phyloP scores from a whole-genome alignment of 2,329 filamentous ascomycete genomes.

The Colletotrichum echinochloae region DNA sequence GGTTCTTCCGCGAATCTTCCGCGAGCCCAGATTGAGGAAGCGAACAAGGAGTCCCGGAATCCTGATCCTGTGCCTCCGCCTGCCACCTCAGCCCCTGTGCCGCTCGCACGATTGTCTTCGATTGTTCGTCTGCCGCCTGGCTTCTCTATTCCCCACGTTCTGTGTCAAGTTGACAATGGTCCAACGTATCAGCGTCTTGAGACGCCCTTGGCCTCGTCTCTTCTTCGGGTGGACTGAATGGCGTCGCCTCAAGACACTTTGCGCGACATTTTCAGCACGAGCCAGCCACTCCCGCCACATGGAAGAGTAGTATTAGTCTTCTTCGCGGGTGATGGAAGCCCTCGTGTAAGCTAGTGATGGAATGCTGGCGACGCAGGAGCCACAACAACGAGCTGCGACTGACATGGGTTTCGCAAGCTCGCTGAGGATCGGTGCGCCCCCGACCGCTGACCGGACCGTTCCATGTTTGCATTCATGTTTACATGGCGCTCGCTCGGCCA shows the following conservation, averaged over 20 bases:
- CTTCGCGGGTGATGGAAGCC: neutral
- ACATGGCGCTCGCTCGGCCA: conserved; percentile 24
- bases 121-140: conserved; percentile 12
- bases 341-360: neutral
- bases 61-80: neutral
- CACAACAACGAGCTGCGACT: neutral
- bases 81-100: conserved; percentile 4
- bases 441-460: neutral
- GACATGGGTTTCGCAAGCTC: neutral
- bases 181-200: conserved; percentile 31
- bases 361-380: neutral
- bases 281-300: conserved; percentile 21
- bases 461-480: conserved; percentile 6
- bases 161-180: conserved; percentile 27
- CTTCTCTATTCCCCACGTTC: conserved; percentile 12
- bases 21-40: neutral
- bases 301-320: neutral
- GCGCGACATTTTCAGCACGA: conserved; percentile 27
- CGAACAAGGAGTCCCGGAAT: neutral
- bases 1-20: neutral
- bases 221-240: conserved; percentile 5
- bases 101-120: neutral
- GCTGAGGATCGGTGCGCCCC: neutral
- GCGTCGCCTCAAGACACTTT: conserved; percentile 13
- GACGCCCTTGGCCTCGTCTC: conserved; percentile 12